These are phyloP conservation scores for Paramarasmius palmivorus DNA, from an alignment of 1,284 basidiomycete species.

Conservation along the genomic window DNA sequence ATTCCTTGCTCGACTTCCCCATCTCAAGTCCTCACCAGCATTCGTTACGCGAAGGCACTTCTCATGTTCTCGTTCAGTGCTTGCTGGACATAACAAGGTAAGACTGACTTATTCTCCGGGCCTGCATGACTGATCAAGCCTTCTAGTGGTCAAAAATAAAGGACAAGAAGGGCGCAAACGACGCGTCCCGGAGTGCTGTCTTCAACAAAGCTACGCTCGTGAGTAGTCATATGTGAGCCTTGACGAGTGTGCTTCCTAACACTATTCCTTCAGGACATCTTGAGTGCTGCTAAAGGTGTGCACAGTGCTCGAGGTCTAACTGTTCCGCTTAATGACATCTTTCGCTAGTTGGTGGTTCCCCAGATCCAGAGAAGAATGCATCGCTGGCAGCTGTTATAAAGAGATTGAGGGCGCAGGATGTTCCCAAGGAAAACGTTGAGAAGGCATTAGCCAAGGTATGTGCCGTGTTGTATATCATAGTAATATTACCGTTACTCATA, in stretches of 20 bases:
- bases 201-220: slow-evolving; percentile 53
- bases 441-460: slow-evolving; percentile 67
- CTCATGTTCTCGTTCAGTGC: slow-evolving; percentile 1
- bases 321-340: slow-evolving; percentile 7
- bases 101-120: neutral
- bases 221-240: slow-evolving; percentile 30
- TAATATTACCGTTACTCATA: neutral
- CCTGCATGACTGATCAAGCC: neutral
- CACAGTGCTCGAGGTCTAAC: neutral
- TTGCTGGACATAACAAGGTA: slow-evolving; percentile 18
- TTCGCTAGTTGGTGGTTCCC: slow-evolving; percentile 58
- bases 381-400: slow-evolving; percentile 63
- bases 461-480: slow-evolving; percentile 5
- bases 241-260: neutral
- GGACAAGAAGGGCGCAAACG: slow-evolving; percentile 74
- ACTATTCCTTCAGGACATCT: slow-evolving; percentile 57
- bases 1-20: neutral
- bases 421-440: slow-evolving; percentile 80
- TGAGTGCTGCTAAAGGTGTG: slow-evolving; percentile 66
- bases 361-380: slow-evolving; percentile 65
- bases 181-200: slow-evolving; percentile 62
- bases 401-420: slow-evolving; percentile 62
- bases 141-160: slow-evolving; percentile 87
- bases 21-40: neutral
- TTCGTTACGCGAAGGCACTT: slow-evolving; percentile 4